Evolutionary conservation across 2,329 filamentous ascomycete species (phyloP).

Genomic region (Neoscytalidium dimidiatum): DNA sequence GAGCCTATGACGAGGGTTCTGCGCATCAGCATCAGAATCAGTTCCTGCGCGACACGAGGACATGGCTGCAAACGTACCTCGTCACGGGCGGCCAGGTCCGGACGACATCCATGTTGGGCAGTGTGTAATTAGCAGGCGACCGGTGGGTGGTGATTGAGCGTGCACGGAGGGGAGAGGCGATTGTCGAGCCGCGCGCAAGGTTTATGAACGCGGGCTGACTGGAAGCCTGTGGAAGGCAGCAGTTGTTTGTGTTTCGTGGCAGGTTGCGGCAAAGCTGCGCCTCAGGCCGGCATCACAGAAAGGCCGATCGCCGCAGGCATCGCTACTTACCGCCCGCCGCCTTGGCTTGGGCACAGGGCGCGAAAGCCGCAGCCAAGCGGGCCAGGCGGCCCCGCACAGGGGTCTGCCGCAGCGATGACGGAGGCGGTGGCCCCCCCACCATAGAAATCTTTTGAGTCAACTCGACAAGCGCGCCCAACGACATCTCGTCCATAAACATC

Average conservation of each 20-base stretch:
- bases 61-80: slow-evolving; percentile 51
- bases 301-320: slow-evolving; percentile 9
- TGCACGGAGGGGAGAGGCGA: background rate
- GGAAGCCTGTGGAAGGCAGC: slow-evolving; percentile 12
- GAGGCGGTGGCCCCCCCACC: slow-evolving; percentile 11
- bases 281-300: slow-evolving; percentile 9
- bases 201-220: slow-evolving; percentile 16
- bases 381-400: background rate
- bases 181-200: slow-evolving; percentile 14
- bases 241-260: slow-evolving; percentile 8
- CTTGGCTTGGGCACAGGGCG: background rate
- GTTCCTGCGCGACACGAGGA: background rate
- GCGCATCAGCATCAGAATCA: slow-evolving; percentile 13
- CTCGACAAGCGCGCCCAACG: slow-evolving; percentile 8
- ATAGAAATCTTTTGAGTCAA: slow-evolving; percentile 19
- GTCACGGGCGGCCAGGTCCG: slow-evolving; percentile 67
- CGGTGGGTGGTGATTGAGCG: background rate
- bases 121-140: slow-evolving; percentile 15
- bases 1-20: slow-evolving; percentile 70
- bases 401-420: slow-evolving; percentile 12
- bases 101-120: slow-evolving; percentile 58
- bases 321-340: too few species aligned
- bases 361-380: slow-evolving; percentile 10
- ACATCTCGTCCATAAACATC: slow-evolving; percentile 3
- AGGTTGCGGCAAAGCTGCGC: slow-evolving; percentile 4